Evolutionary conservation across 2,329 filamentous ascomycete species (phyloP), one percentile per base, ranked within the genome.

Genomic region (Penicillium brasilianum): DNA sequence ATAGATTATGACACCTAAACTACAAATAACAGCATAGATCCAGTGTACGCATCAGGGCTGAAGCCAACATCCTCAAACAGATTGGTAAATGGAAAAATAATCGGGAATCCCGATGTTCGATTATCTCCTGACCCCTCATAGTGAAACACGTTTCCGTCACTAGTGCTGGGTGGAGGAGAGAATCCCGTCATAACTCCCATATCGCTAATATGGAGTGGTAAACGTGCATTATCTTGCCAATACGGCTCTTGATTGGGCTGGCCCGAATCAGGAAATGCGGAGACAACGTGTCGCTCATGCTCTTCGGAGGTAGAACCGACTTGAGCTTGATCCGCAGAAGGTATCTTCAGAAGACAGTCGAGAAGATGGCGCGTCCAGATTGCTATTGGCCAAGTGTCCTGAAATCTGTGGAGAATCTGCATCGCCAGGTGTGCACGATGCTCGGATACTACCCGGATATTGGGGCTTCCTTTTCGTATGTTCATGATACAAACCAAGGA

Each of bases 301-400:
- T 18, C 32, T 13, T 7, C 48, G 32, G 28, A 11, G 28, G 13
- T 32, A 8, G 32, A 3, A 22, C n/a, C 16, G 13, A 14, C n/a
- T 25, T 50, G 48, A 18, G 28, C 30, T 16, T 50, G n/a, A 13
- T 36, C 32, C 34, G 25, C 6, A 28, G 28, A 18, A 16, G 48
- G 16, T 7, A 50, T 50, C 8, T 32, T 50, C 16, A 50, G 5
- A 34, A 34, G 48, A 13, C 8, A 18, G 2, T 34, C 28, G 16
- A 50, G 48, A 50, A 50, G 48, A 50, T 50, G 48, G 11, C 48
- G 48, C 9, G 48, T 50, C 48, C 28, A 18, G 22, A 50, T 32
- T 22, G 48, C 48, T 32, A 50, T 50, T 50, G 48, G 48, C 48
- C 28, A 50, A 32, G 48, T 50, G 32, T 50, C 32, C 18, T 50